These are phyloP conservation scores for Euryodendron excelsum DNA, from an alignment of 148 eudicot species.

Conservation along the genomic window DNA sequence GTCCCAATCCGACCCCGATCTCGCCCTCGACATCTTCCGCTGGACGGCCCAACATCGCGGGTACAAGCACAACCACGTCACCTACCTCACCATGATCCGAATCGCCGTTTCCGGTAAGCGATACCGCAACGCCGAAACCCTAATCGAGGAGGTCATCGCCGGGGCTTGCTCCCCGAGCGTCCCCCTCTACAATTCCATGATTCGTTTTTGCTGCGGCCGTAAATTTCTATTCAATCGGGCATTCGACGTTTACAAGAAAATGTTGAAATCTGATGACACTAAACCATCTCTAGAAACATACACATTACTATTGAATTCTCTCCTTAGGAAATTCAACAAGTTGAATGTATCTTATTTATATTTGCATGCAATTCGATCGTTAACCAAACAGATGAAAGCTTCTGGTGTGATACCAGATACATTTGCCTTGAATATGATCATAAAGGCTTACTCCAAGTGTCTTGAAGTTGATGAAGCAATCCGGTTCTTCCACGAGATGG, in stretches of 20 bases:
- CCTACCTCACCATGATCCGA: slow-evolving; percentile 73
- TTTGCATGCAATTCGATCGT: slow-evolving; percentile 55
- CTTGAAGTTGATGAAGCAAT: slow-evolving; percentile 69
- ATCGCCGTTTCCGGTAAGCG: slow-evolving; percentile 43
- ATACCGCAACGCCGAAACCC: slow-evolving; percentile 51
- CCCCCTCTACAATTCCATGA: slow-evolving; percentile 62
- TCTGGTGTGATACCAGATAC: slow-evolving; percentile 77
- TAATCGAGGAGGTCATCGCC: slow-evolving; percentile 73
- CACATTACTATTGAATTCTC: slow-evolving; percentile 45
- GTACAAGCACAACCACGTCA: slow-evolving; percentile 59
- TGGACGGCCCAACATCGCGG: slow-evolving; percentile 77
- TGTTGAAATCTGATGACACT: slow-evolving; percentile 44
- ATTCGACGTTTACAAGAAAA: slow-evolving; percentile 73
- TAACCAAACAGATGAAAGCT: slow-evolving; percentile 78
- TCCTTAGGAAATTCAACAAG: slow-evolving; percentile 62
- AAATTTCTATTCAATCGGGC: slow-evolving; percentile 58
- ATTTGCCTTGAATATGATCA: slow-evolving; percentile 68
- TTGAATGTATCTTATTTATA: slow-evolving; percentile 72
- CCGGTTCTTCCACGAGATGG: slow-evolving; percentile 80
- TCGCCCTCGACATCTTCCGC: slow-evolving; percentile 86
- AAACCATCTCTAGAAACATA: slow-evolving; percentile 73
- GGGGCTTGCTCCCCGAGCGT: slow-evolving; percentile 63
- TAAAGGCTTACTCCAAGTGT: slow-evolving; percentile 75
- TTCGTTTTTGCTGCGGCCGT: slow-evolving; percentile 60
- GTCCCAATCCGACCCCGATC: slow-evolving; percentile 70